These are phyloP conservation scores for Hymenoscyphus fraxineus DNA, from an alignment of 2,329 filamentous ascomycete species.

Conservation along the genomic window DNA sequence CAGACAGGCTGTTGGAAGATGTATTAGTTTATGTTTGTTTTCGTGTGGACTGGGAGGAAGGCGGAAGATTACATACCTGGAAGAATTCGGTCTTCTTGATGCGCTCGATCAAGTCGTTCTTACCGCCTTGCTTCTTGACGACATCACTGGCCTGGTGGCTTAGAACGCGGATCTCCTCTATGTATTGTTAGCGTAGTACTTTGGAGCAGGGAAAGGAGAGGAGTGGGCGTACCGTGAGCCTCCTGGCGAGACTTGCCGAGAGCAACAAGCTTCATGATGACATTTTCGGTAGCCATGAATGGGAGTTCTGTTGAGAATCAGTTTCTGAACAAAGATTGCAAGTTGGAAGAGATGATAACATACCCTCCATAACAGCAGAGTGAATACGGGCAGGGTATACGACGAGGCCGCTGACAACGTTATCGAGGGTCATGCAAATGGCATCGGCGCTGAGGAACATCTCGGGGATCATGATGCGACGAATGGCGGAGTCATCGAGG, in stretches of 20 bases:
- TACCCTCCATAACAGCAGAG: constrained; percentile 55
- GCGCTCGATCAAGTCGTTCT: constrained; percentile 78
- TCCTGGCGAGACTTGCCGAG: constrained; percentile 72
- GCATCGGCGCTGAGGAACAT: constrained; percentile 66
- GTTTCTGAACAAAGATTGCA: background rate
- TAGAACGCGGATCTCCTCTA: constrained; percentile 77
- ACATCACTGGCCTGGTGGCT: constrained; percentile 69
- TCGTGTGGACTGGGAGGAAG: background rate
- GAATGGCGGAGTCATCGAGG: constrained; percentile 70
- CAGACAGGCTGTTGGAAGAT: constrained; percentile 53
- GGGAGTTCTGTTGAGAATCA: constrained; percentile 59
- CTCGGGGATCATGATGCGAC: constrained; percentile 60
- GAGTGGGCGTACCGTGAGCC: constrained; percentile 50
- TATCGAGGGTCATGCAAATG: constrained; percentile 63
- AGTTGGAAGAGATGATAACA: background rate
- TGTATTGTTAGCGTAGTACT: too few relatives aligned
- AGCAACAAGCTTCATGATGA: constrained; percentile 75
- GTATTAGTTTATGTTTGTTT: background rate
- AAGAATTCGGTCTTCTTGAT: constrained; percentile 75
- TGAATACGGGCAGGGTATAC: constrained; percentile 74
- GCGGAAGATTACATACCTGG: constrained; percentile 18
- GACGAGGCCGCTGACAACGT: constrained; percentile 57
- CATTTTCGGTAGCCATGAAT: constrained; percentile 74
- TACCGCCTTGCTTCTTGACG: constrained; percentile 69
- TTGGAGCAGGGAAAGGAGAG: too few relatives aligned